phyloP scores from a whole-genome alignment of 805 yeast genomes.

The Danielozyma ontarioensis region DNA sequence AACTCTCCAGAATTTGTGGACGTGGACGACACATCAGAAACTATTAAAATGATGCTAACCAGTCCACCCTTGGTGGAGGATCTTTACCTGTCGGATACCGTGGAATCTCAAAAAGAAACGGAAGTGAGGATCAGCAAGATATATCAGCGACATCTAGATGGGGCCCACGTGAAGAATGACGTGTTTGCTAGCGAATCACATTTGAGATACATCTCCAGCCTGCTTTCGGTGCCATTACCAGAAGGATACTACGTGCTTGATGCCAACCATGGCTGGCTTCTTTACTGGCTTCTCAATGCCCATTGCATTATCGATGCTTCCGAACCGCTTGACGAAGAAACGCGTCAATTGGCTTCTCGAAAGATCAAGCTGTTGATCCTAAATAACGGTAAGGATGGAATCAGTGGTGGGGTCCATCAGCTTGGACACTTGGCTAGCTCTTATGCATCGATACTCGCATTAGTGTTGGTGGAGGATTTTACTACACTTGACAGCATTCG shows the following conservation, averaged over 20 bases:
- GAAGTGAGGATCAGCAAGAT: conserved; percentile 23
- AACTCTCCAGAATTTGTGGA: neutral
- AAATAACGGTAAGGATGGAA: conserved; percentile 45
- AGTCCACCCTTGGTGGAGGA: conserved; percentile 15
- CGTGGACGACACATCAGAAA: neutral
- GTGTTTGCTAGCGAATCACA: conserved; percentile 31
- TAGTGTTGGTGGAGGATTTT: conserved; percentile 47
- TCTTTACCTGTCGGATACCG: conserved; percentile 29
- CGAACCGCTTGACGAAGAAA: conserved; percentile 12
- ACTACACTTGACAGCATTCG: conserved; percentile 26
- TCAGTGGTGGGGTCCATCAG: conserved; percentile 84
- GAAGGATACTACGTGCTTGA: conserved; percentile 53
- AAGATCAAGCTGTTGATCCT: conserved; percentile 23
- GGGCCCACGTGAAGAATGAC: neutral
- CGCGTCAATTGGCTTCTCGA: conserved; percentile 13
- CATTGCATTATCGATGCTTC: conserved; percentile 12
- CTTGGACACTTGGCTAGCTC: conserved; percentile 79
- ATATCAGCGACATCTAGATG: conserved; percentile 18
- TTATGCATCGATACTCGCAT: conserved; percentile 67
- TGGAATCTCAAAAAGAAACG: conserved; percentile 30
- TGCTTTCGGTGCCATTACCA: conserved; percentile 45
- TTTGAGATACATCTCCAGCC: conserved; percentile 34
- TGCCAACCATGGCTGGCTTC: conserved; percentile 89
- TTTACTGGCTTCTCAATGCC: conserved; percentile 75
- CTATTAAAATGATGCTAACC: conserved; percentile 1